Evolutionary conservation across 768 basidiomycete species (phyloP).

Genomic region (Russula lepida): DNA sequence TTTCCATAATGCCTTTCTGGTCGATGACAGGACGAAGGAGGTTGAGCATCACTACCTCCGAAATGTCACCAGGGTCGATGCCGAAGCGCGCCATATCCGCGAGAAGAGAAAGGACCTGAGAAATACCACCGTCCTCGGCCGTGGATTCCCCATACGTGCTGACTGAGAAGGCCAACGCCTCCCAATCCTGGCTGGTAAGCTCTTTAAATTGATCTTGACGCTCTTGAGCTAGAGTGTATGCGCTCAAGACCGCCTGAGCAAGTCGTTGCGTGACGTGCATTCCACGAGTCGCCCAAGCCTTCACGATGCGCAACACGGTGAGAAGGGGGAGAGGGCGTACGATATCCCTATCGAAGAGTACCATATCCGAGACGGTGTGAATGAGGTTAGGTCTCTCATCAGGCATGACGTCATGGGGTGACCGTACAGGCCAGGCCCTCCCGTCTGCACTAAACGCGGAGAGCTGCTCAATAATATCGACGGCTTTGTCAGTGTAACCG

Average conservation of each 20-base stretch:
- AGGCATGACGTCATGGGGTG: not conserved
- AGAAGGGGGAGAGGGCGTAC: slow-evolving; percentile 8
- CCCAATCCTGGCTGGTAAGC: slow-evolving; percentile 38
- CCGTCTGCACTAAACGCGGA: slow-evolving; percentile 7
- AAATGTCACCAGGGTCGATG: slow-evolving; percentile 6
- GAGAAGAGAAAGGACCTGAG: slow-evolving; percentile 20
- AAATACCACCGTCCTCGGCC: slow-evolving; percentile 12
- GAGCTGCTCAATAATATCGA: slow-evolving; percentile 23
- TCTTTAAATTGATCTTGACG: slow-evolving; percentile 25
- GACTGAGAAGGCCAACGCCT: slow-evolving; percentile 36
- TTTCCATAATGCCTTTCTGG: slow-evolving; percentile 7
- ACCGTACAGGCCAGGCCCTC: slow-evolving; percentile 1
- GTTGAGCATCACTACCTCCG: slow-evolving; percentile 1
- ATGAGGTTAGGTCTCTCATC: slow-evolving; percentile 11
- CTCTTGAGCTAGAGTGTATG: slow-evolving; percentile 36
- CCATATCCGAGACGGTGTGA: slow-evolving; percentile 7
- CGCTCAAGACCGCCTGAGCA: slow-evolving; percentile 35
- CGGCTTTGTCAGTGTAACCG: slow-evolving; percentile 23
- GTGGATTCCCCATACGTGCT: slow-evolving; percentile 15
- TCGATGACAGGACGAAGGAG: slow-evolving; percentile 12
- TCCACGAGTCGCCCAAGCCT: slow-evolving; percentile 29
- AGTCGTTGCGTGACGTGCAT: slow-evolving; percentile 30
- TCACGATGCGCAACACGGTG: slow-evolving; percentile 29
- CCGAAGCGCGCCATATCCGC: slow-evolving; percentile 11
- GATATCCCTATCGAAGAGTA: slow-evolving; percentile 13